Evolutionary conservation across 129 eudicot species (phyloP), one percentile per base, ranked within the genome.

Genomic region (Erigeron canadensis): DNA sequence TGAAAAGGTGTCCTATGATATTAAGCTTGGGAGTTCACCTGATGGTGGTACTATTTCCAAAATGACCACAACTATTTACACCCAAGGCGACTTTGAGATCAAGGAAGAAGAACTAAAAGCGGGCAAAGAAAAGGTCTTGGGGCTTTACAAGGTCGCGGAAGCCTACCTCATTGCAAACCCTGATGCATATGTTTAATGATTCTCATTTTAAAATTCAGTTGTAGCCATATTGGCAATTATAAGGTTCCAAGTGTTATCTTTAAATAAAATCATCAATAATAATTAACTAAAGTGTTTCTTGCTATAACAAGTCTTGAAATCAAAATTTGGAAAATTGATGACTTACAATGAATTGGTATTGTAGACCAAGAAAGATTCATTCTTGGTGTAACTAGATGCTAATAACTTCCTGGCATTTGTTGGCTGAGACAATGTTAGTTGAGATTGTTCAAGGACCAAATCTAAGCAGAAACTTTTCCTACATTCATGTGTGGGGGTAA

Each of bases 341-440:
- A 53, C 68, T 58, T 80, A 74, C 75, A 77, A 15, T 21, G 63
- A 81, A 62, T 70, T 79, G 48, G 77, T 79, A 70, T 80, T 87
- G 85, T 93, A 93, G 18, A 87, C 85, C 84, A 93, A 79, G 75
- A 87, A 85, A 37, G 96, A 87, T 17, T n/a, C 8, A 3, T 84
- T 81, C 63, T 81, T 77, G 2, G 83, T 79, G 55, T 87, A 93
- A 65, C 76, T 79, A 75, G 87, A 77, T 17, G 96, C 90, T 85
- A 89, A 73, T 21, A 91, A 89, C 85, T 77, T 89, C 60, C 96
- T 96, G 0, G 67, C 87, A 53, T 89, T 76, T 48, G 98, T 84
- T 59, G 96, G 98, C 43, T 81, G 89, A 64, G 95, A 92, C 73
- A 84, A 92, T 55, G 96, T 96, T 65, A 92, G 22, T 64, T 86